Conservation (phyloP, 371 early-diverging fungal species). For the Basidiobolus meristosporus region DNA sequence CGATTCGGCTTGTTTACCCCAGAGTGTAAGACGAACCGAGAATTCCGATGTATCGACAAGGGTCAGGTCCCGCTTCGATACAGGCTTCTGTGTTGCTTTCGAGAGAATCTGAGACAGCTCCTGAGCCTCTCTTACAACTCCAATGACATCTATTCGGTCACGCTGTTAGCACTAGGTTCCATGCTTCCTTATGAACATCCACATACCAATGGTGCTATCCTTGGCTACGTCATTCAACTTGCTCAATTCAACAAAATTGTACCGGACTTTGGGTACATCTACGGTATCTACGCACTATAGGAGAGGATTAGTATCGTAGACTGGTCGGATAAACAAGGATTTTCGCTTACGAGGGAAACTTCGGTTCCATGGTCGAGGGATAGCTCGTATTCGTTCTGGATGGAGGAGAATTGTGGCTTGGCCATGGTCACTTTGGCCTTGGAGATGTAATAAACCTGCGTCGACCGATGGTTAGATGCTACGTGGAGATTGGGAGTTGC, state of each 20-base stretch:
- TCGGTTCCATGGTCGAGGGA: conserved; percentile 45
- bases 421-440: conserved; percentile 70
- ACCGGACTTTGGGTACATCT: conserved; percentile 43
- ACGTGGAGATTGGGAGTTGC: neutral
- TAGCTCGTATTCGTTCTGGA: conserved; percentile 87
- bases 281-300: neutral
- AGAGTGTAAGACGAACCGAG: conserved; percentile 67
- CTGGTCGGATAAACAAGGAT: neutral
- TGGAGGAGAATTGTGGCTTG: conserved; percentile 60
- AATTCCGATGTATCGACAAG: conserved; percentile 62
- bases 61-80: conserved; percentile 68
- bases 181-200: neutral
- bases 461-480: neutral
- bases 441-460: conserved; percentile 59
- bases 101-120: conserved; percentile 41
- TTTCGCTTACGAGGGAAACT: conserved; percentile 26
- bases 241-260: conserved; percentile 40
- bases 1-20: conserved; percentile 68
- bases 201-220: conserved; percentile 38
- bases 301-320: neutral
- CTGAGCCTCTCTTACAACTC: conserved; percentile 44
- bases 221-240: conserved; percentile 40
- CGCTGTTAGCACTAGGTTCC: neutral
- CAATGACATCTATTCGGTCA: conserved; percentile 46
- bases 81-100: conserved; percentile 42